Evolutionary conservation across 2,329 filamentous ascomycete genomes (phyloP).

Genomic region (Orbilia quercus): DNA sequence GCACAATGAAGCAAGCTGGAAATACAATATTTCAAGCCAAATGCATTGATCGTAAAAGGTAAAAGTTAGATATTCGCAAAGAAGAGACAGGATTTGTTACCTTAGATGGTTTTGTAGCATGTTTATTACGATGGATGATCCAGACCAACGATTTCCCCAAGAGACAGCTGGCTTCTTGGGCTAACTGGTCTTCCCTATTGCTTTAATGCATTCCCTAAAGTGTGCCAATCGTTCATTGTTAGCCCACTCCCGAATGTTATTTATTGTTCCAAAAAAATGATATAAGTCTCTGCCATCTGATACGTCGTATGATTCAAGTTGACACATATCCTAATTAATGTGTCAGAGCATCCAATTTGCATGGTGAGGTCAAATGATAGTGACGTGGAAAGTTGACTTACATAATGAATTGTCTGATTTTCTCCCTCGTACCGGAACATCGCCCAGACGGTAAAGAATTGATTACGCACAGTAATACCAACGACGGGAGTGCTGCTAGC

Average conservation of each 20-base stretch:
- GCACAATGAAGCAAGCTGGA: not conserved
- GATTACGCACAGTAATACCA: constrained; percentile 8
- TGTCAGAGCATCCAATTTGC: constrained; percentile 2
- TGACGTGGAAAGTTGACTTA: constrained; percentile 3
- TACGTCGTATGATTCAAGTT: constrained; percentile 29
- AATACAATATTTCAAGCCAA: constrained; percentile 1
- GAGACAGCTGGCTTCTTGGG: not conserved
- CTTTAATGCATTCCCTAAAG: constrained; percentile 15
- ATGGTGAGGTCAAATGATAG: not conserved
- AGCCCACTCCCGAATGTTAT: constrained; percentile 37
- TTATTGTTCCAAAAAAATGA: constrained; percentile 4
- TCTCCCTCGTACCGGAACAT: constrained; percentile 23
- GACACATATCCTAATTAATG: constrained; percentile 28
- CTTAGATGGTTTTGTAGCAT: too few species aligned
- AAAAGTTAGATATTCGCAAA: too few species aligned
- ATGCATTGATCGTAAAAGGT: too few species aligned
- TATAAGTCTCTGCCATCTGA: constrained; percentile 5
- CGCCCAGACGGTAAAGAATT: constrained; percentile 18
- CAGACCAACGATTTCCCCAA: not conserved
- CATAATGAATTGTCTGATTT: constrained; percentile 6
- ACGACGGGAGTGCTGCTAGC: constrained; percentile 24
- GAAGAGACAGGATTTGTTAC: too few species aligned
- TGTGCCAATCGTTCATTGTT: constrained; percentile 21
- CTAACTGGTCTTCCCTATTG: not conserved
- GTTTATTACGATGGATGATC: too few species aligned